A percentile compares a stretch with the other conserved stretches of the same genome.
phyloP scores from a whole-genome alignment of 164 flowering plant genomes.

The Aristolochia contorta region DNA sequence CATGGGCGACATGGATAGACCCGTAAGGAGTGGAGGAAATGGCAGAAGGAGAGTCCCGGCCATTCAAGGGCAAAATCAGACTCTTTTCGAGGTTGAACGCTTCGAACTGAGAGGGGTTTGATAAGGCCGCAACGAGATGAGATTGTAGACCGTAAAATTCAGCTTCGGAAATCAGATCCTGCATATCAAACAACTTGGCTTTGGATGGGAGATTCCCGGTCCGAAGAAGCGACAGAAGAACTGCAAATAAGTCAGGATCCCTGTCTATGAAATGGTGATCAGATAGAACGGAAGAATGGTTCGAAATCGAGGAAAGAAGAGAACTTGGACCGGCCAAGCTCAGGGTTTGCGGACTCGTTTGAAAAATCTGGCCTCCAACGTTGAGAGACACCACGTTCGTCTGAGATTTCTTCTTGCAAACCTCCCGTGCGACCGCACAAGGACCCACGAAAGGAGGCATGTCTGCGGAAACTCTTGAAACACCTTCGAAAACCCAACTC shows the following conservation, averaged over 20 bases:
- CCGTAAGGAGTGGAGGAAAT: conserved; percentile 60
- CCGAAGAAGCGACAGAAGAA: conserved; percentile 67
- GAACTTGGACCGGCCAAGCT: conserved; percentile 58
- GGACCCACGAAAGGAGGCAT: conserved; percentile 34
- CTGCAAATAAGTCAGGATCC: conserved; percentile 83
- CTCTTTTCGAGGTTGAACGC: conserved; percentile 69
- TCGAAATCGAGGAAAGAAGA: conserved; percentile 33
- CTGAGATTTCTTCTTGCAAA: conserved; percentile 17
- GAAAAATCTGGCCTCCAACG: conserved; percentile 91
- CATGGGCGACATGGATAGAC: conserved; percentile 77
- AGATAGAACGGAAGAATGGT: conserved; percentile 2
- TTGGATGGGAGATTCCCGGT: conserved; percentile 79
- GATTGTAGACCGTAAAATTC: conserved; percentile 55
- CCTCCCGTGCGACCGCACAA: conserved; percentile 8
- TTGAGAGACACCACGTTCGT: conserved; percentile 56
- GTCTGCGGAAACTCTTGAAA: conserved; percentile 4
- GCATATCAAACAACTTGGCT: conserved; percentile 50
- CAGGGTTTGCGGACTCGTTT: conserved; percentile 82
- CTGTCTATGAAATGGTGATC: conserved; percentile 63
- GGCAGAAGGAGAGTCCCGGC: conserved; percentile 73
- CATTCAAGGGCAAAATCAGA: conserved; percentile 42
- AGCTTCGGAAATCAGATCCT: conserved; percentile 67
- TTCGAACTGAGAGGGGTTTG: conserved; percentile 73
- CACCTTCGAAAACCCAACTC: too few species aligned
- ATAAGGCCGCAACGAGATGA: conserved; percentile 38